Evolutionary conservation across 2,329 filamentous ascomycete species (phyloP).

Genomic region (Coleophoma eucalyptorum): DNA sequence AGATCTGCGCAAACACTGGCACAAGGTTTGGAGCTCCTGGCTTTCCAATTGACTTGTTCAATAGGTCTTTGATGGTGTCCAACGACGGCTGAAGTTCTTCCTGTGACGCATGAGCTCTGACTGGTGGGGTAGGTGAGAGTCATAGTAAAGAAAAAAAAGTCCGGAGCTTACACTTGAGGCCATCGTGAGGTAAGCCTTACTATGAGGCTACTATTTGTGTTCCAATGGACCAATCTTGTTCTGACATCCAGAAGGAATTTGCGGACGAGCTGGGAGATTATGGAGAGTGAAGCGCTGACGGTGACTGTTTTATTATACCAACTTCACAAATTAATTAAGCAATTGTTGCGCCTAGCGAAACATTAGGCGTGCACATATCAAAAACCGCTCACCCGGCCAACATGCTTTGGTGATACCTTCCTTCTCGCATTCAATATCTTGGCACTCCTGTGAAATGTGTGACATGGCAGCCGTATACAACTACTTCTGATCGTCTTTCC

Average conservation of each 20-base stretch:
- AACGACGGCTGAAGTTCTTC: conserved; percentile 55
- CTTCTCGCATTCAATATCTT: too few relatives aligned
- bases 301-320: neutral
- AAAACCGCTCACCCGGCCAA: neutral
- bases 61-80: conserved; percentile 52
- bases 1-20: conserved; percentile 78
- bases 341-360: neutral
- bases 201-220: conserved; percentile 1
- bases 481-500: too few relatives aligned
- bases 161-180: conserved; percentile 16
- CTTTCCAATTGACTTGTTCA: conserved; percentile 45
- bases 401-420: too few relatives aligned
- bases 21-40: conserved; percentile 68
- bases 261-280: neutral
- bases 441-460: too few relatives aligned
- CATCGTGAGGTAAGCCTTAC: conserved; percentile 13
- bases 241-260: conserved; percentile 1
- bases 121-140: conserved; percentile 8
- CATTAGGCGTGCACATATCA: neutral
- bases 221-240: conserved; percentile 1
- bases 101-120: conserved; percentile 28
- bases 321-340: neutral
- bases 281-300: neutral
- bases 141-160: conserved; percentile 6
- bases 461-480: too few relatives aligned